Base-by-base conservation (phyloP, 2,329 filamentous ascomycete species). In the Stachybotrys chartarum region DNA sequence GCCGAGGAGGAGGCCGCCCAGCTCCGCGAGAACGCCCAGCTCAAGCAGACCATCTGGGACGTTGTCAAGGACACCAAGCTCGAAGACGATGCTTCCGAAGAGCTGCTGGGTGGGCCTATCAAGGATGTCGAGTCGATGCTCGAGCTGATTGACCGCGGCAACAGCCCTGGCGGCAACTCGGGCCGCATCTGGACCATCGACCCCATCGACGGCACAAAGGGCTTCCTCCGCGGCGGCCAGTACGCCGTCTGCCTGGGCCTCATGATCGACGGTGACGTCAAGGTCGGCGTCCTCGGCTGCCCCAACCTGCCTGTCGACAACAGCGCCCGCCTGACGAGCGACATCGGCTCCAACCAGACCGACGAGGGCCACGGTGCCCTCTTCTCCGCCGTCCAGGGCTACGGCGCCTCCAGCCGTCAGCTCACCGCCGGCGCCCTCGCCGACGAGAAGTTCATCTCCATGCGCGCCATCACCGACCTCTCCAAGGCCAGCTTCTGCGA, bases 141-240 rank as follows among this genome's bases (percentile, higher is more conserved):
- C 58, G 77, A 83, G 60, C 74, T 86, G 45, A 85, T 90, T 61
- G 87, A 90, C 74, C 72, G 73, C 58, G 87, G 87, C 47, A 82
- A 82, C 68, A 90, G 86, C 72, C 74, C 81, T 56, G 91, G 91
- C 57, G 91, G 91, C 31, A 71, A 75, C 58, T 80, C 77, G 61
- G 91, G 91, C 59, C 81, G 94, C 62, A 90, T 97, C 71, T 99
- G 94, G 94, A 90, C 93, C 46, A 85, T 99, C 56, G 94, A 99
- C 72, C 94, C 94, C 57, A 97, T 99, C 59, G 94, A 99, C 72
- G 94, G 94, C 61, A 99, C 94, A 54, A 96, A 97, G 76, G 95
- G 94, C 32, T 99, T 99, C 77, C 78, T 99, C 58, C 84, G 95
- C 59, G 94, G 94, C 54, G 95, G 92, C 45, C 94, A 99, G 76